Percentiles rank a stretch among this genome's conserved stretches.
These are phyloP conservation scores for Cytospora leucostoma DNA, from an alignment of 2,329 filamentous ascomycete species.

Conservation along the genomic window DNA sequence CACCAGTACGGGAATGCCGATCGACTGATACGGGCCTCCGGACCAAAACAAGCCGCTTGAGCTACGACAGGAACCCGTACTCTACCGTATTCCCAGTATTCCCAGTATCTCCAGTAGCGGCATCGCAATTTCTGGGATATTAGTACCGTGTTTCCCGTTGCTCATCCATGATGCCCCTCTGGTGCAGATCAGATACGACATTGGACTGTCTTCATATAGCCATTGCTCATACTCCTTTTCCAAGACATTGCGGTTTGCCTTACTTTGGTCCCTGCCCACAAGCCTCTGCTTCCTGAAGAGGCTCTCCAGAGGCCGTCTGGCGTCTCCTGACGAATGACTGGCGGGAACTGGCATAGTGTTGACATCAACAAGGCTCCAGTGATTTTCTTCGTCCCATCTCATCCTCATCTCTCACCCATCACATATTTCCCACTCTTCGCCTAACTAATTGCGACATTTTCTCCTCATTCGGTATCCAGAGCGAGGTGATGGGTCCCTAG, in stretches of 20 bases:
- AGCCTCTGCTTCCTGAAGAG: not conserved
- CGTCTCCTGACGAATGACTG: not conserved
- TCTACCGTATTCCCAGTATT: not conserved
- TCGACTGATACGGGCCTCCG: slow-evolving; percentile 15
- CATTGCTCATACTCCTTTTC: not conserved
- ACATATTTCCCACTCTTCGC: not conserved
- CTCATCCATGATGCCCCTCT: not conserved
- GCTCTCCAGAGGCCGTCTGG: not conserved
- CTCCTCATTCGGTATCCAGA: slow-evolving; percentile 12
- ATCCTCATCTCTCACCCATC: not conserved
- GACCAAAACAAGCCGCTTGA: slow-evolving; percentile 13
- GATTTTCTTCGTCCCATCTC: not conserved
- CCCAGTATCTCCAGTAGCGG: not conserved
- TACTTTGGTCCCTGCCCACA: not conserved
- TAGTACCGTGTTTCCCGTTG: not conserved
- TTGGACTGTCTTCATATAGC: not conserved
- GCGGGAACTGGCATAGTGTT: not conserved
- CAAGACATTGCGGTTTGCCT: not conserved
- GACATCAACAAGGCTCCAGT: not conserved
- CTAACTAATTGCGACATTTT: slow-evolving; percentile 9
- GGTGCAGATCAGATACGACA: not conserved
- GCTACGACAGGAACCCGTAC: slow-evolving; percentile 20
- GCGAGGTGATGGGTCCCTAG: slow-evolving; percentile 1
- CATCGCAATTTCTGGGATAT: slow-evolving; percentile 4
- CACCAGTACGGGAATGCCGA: slow-evolving; percentile 13